phyloP scores from a whole-genome alignment of 148 eudicot species.

The Polygonum maritimum region DNA sequence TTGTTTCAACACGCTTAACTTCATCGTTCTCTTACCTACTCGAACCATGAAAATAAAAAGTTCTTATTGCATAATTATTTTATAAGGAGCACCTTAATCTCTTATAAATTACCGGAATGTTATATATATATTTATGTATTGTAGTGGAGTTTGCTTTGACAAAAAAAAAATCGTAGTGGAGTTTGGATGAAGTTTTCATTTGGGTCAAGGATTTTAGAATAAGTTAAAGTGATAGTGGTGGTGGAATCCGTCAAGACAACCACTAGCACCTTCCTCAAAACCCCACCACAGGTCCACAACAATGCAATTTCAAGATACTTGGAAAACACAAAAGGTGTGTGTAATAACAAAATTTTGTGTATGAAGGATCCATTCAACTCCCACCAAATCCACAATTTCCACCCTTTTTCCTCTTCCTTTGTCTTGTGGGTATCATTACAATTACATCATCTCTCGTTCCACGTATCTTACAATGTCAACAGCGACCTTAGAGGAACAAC shows the following conservation, averaged over 20 bases:
- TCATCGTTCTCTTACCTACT: too few species aligned
- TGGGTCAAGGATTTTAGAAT: not conserved
- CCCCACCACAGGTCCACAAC: not conserved
- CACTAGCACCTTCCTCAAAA: not conserved
- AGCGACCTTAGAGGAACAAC: not conserved
- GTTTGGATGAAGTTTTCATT: not conserved
- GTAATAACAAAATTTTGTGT: not conserved
- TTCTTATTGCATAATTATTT: too few species aligned
- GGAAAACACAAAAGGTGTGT: not conserved
- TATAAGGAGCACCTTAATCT: too few species aligned
- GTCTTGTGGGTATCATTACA: conserved; percentile 5
- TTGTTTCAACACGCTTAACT: too few species aligned
- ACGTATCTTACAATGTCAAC: not conserved
- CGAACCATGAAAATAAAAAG: too few species aligned
- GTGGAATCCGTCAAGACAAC: conserved; percentile 1
- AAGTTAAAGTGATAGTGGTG: not conserved
- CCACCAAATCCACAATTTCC: conserved; percentile 21
- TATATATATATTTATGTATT: too few species aligned
- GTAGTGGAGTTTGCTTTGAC: too few species aligned
- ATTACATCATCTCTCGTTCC: not conserved
- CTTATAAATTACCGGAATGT: too few species aligned
- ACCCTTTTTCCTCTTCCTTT: not conserved
- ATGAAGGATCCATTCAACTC: conserved; percentile 4
- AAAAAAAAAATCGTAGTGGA: not conserved
- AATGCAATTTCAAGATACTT: not conserved